Conservation (phyloP, 768 basidiomycete species). For the Mycena chlorophos region DNA sequence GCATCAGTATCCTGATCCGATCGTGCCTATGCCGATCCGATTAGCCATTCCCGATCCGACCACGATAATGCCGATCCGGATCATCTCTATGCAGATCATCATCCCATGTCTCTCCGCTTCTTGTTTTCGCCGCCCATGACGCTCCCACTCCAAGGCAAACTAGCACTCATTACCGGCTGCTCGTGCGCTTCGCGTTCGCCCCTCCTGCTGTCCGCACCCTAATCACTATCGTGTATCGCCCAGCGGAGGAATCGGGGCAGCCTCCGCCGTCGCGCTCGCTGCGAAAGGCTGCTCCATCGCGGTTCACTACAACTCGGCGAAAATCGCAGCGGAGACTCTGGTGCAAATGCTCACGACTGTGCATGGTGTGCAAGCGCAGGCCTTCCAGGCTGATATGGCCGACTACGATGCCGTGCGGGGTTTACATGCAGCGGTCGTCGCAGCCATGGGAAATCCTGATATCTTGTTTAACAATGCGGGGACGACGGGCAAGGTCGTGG, state of each 20-base stretch:
- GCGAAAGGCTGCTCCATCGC: conserved; percentile 48
- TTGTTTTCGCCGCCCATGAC: no score
- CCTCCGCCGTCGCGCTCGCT: conserved; percentile 49
- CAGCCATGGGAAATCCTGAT: conserved; percentile 47
- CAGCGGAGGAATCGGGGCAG: conserved; percentile 56
- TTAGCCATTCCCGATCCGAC: no score
- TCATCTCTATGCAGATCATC: no score
- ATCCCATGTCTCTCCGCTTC: no score
- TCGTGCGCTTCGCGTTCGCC: conserved; percentile 31
- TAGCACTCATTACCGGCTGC: conserved; percentile 39
- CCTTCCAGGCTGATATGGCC: conserved; percentile 51
- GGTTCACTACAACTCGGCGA: conserved; percentile 48
- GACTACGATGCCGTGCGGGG: conserved; percentile 46
- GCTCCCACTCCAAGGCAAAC: conserved; percentile 33
- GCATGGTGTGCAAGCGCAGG: conserved; percentile 38
- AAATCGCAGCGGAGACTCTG: conserved; percentile 38
- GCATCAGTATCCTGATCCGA: no score
- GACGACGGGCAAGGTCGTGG: conserved; percentile 40
- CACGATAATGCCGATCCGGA: no score
- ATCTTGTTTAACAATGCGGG: conserved; percentile 56
- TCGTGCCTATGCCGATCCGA: no score
- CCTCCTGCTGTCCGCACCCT: not conserved
- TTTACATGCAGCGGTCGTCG: conserved; percentile 44
- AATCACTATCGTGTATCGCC: not conserved
- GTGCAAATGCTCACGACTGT: conserved; percentile 36